phyloP scores from a whole-genome alignment of 208 protist genomes.

The Crithidia acanthocephali region DNA sequence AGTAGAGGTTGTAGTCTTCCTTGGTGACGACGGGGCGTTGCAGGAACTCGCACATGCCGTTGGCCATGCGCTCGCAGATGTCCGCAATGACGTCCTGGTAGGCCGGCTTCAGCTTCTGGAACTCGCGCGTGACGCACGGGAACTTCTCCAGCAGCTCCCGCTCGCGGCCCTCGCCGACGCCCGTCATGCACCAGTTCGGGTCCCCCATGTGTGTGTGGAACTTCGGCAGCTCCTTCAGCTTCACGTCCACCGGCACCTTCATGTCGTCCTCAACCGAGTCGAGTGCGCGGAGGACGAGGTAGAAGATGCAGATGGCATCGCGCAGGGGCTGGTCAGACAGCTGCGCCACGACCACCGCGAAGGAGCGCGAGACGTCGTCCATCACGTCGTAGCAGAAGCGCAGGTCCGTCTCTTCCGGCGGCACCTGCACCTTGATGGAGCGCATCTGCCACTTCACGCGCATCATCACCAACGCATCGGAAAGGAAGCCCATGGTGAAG shows the following conservation, averaged over 20 bases:
- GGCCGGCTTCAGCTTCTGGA: conserved; percentile 53
- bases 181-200: conserved; percentile 49
- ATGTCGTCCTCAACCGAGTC: conserved; percentile 97
- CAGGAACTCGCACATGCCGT: conserved; percentile 95
- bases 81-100: conserved; percentile 94
- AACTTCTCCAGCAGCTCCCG: conserved; percentile 76
- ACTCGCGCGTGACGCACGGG: conserved; percentile 67
- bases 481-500: conserved; percentile 35
- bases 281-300: conserved; percentile 95
- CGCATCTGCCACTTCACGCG: conserved; percentile 67
- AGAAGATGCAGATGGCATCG: conserved; percentile 96
- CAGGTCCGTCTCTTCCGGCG: conserved; percentile 55
- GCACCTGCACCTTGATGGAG: conserved; percentile 34
- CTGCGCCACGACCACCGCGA: conserved; percentile 95
- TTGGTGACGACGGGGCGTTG: conserved; percentile 80
- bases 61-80: conserved; percentile 93
- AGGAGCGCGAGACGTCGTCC: conserved; percentile 89
- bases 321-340: conserved; percentile 79
- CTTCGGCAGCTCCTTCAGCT: conserved; percentile 66
- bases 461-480: conserved; percentile 50
- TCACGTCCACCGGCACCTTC: conserved; percentile 66
- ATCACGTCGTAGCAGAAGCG: conserved; percentile 93
- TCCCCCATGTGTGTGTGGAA: conserved; percentile 83
- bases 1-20: conserved; percentile 96
- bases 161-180: conserved; percentile 74